Evolutionary conservation across 148 eudicot genomes (phyloP).

Genomic region (Cornus kousa): DNA sequence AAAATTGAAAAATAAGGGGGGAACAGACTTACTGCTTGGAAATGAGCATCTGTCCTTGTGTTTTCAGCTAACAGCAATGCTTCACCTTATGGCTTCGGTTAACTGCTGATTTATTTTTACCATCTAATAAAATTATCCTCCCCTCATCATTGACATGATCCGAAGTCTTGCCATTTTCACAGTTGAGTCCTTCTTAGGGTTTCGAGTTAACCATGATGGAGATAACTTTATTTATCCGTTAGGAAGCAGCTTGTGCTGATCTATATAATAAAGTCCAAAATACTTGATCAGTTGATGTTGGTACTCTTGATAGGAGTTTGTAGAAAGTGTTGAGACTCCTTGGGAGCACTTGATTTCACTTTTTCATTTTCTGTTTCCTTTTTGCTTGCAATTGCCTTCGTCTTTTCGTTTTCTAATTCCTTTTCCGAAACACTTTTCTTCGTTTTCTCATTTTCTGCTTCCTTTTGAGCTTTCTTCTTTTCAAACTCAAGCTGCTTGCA

Average conservation of each 20-base stretch:
- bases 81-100: not conserved
- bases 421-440: slow-evolving; percentile 23
- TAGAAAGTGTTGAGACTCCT: slow-evolving; percentile 13
- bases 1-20: not conserved
- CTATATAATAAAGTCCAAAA: not conserved
- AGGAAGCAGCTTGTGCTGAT: not conserved
- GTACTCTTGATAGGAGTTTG: not conserved
- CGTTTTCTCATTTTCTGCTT: slow-evolving; percentile 60
- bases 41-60: not conserved
- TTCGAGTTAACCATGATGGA: not conserved
- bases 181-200: not conserved
- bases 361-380: no score
- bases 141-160: not conserved
- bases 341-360: slow-evolving; percentile 8
- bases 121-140: not conserved
- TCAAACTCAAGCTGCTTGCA: slow-evolving; percentile 74
- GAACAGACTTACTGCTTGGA: not conserved
- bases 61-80: no score
- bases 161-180: not conserved
- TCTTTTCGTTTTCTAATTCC: slow-evolving; percentile 16
- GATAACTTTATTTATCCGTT: not conserved
- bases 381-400: not conserved
- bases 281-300: not conserved
- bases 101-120: slow-evolving; percentile 8
- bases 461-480: slow-evolving; percentile 74